Conservation (phyloP, 495 filamentous ascomycete species). For the Annulohypoxylon nitens region DNA sequence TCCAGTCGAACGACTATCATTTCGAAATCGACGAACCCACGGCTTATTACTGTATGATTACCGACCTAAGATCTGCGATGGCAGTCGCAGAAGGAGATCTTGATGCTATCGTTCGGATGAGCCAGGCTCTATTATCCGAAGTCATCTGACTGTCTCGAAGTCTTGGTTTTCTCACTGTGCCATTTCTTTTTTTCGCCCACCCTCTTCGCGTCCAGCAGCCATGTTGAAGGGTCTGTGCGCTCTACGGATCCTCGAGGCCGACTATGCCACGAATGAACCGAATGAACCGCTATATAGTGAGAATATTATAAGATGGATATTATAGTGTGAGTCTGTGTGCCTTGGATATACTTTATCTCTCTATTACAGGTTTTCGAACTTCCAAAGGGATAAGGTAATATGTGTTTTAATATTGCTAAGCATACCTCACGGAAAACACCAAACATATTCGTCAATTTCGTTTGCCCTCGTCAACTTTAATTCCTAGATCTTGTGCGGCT, state of each 20-base stretch:
- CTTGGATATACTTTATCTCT: background rate
- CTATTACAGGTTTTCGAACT: background rate
- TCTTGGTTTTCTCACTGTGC: background rate
- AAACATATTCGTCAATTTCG: slow-evolving; percentile 10
- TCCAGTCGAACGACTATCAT: background rate
- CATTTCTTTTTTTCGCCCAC: background rate
- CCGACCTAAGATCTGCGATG: slow-evolving; percentile 10
- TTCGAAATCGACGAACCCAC: slow-evolving; percentile 5
- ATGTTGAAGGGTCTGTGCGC: slow-evolving; percentile 17
- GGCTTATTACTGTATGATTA: slow-evolving; percentile 23
- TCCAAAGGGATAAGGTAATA: background rate
- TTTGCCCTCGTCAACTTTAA: slow-evolving; percentile 2
- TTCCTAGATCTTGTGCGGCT: slow-evolving; percentile 24
- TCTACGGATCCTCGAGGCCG: slow-evolving; percentile 1
- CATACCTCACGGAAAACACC: slow-evolving; percentile 13
- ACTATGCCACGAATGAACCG: slow-evolving; percentile 4
- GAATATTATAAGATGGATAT: background rate
- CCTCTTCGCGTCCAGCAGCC: background rate
- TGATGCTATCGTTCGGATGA: slow-evolving; percentile 7
- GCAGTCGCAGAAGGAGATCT: slow-evolving; percentile 18
- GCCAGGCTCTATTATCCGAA: slow-evolving; percentile 10
- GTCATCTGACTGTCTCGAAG: background rate
- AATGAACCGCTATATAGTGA: slow-evolving; percentile 1
- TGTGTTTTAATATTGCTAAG: background rate
- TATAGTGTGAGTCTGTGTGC: slow-evolving; percentile 6